Conservation (phyloP, 192 early-diverging fungal genomes). For the Podila clonocystis region DNA sequence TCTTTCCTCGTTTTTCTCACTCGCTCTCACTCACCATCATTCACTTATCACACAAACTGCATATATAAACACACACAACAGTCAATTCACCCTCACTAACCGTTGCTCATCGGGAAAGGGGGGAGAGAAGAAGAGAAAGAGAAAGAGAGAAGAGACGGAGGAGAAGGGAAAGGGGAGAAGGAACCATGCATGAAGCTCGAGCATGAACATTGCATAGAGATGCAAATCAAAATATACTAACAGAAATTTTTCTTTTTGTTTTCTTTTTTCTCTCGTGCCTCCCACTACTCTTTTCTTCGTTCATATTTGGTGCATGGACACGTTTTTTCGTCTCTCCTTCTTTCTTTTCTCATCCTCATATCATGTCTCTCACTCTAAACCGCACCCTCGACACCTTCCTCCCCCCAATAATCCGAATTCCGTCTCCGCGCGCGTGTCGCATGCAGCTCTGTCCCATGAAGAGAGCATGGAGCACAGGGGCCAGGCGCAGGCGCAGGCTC, state of each 20-base stretch:
- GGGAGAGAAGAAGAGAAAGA: not conserved
- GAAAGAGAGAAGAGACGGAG: not conserved
- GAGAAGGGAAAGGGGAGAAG: not conserved
- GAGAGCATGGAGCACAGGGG: slow-evolving; percentile 3
- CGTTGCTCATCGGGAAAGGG: too few species aligned
- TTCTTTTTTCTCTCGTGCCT: not conserved
- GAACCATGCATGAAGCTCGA: not conserved
- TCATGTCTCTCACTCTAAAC: too few species aligned
- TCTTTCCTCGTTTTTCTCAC: not conserved
- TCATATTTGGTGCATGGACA: too few species aligned
- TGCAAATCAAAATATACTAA: too few species aligned
- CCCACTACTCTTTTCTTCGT: too few species aligned
- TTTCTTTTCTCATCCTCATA: too few species aligned
- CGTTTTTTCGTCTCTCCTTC: too few species aligned
- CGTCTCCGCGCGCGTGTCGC: slow-evolving; percentile 1
- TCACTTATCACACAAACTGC: not conserved
- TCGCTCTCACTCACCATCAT: not conserved
- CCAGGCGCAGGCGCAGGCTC: not conserved
- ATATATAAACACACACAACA: too few species aligned
- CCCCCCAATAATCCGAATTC: not conserved
- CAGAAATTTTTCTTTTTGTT: not conserved
- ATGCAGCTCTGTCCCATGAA: slow-evolving; percentile 4
- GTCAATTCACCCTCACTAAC: too few species aligned
- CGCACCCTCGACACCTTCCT: not conserved
- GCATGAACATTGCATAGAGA: too few species aligned